A percentile compares a stretch with the other conserved stretches of the same genome.
These are phyloP conservation scores for Apiospora malaysiana DNA, from an alignment of 2,329 filamentous ascomycete species.

Conservation along the genomic window DNA sequence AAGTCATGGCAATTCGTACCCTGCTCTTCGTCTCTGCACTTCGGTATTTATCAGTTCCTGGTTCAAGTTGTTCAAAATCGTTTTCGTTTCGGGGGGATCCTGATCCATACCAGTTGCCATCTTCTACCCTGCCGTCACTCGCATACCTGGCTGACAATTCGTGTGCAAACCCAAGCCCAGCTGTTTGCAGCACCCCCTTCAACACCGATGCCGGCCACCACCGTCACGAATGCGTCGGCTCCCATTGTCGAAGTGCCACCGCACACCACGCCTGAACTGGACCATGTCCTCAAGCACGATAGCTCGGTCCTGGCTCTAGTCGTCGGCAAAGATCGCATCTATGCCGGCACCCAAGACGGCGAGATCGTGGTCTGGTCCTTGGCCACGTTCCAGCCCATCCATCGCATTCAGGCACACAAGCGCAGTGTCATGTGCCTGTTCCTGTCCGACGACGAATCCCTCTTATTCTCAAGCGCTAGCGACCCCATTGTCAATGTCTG, in stretches of 20 bases:
- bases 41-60: background rate
- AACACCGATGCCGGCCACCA: conserved; percentile 10
- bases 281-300: conserved; percentile 77
- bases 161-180: background rate
- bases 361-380: conserved; percentile 93
- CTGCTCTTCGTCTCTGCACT: background rate
- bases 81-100: background rate
- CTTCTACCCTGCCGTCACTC: background rate
- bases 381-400: conserved; percentile 81
- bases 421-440: conserved; percentile 88
- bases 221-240: background rate
- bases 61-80: too few species aligned
- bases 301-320: conserved; percentile 84
- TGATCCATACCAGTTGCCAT: background rate
- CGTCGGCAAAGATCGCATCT: conserved; percentile 81
- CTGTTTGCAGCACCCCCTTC: background rate
- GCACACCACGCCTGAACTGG: conserved; percentile 60
- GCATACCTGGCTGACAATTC: background rate
- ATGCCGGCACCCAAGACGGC: conserved; percentile 90
- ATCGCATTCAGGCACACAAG: conserved; percentile 85
- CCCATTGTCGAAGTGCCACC: conserved; percentile 13
- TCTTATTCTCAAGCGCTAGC: conserved; percentile 91
- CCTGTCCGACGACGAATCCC: conserved; percentile 73
- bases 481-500: conserved; percentile 96
- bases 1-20: background rate